Evolutionary conservation across 2,329 filamentous ascomycete genomes (phyloP), one percentile per base, ranked within the genome.

Genomic region (Dryadomyces quercivorus): DNA sequence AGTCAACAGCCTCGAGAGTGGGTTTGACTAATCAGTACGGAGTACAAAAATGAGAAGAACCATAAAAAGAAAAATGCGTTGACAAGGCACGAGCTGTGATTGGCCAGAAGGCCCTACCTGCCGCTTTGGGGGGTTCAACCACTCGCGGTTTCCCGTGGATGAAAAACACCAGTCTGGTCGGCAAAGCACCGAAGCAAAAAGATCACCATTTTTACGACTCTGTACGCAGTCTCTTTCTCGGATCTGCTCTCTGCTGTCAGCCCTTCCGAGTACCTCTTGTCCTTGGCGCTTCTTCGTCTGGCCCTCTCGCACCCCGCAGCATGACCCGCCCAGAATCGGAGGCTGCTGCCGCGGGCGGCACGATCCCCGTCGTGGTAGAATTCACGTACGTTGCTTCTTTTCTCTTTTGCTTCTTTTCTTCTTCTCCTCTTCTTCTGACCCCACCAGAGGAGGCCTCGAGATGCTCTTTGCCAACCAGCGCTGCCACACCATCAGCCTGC

Each of bases 401-500:
- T 20, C 12, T 15, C 45, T 3, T 18, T 3, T n/a, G n/a, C n/a
- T n/a, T 43, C 1, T 22, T 22, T 8, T 5, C 40, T 8, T 44
- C n/a, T n/a, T 44, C 13, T 16, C 22, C 15, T 52, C 46, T 46
- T 18, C 54, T 36, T 43, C 49, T 55, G 50, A 40, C 55, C 21
- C 43, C 38, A 9, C 48, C 62, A 91, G 93, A 60, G 93, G 93
- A 58, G 93, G 93, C 21, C 80, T 98, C 18, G 93, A 98, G 72
- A 86, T 95, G 73, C 84, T 98, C 60, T 98, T 98, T 71, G 82
- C 84, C 36, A 85, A 95, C 66, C 75, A 89, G 69, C 81, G 85
- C 55, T 85, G 82, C 61, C 87, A 92, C 66, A 71, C 75, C 21
- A 67, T 98, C 48, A 70, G 75, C 3, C 69, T 97, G 45, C 88